Conservation (phyloP, 2,329 filamentous ascomycete genomes). For the Fusarium guadeloupense region DNA sequence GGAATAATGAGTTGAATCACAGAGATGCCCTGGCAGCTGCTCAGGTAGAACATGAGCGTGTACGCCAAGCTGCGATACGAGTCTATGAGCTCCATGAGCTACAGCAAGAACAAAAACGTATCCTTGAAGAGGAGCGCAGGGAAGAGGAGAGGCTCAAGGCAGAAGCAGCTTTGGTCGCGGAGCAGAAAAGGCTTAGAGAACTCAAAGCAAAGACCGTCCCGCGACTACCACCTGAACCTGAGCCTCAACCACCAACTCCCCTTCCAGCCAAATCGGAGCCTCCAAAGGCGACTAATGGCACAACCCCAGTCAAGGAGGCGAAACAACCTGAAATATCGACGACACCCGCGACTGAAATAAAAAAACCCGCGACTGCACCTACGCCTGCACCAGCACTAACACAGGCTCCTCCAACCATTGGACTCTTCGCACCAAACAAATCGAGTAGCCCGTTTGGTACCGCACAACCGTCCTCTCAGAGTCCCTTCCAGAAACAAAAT, state of each 20-base stretch:
- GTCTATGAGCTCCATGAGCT: constrained; percentile 59
- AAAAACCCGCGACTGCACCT: constrained; percentile 25
- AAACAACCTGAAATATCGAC: constrained; percentile 35
- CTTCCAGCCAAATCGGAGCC: constrained; percentile 33
- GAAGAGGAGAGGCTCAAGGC: constrained; percentile 57
- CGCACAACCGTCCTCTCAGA: constrained; percentile 17
- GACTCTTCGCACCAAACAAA: constrained; percentile 38
- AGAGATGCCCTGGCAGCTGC: constrained; percentile 72
- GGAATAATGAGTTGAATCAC: constrained; percentile 70
- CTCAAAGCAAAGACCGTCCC: constrained; percentile 57
- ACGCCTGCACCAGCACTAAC: constrained; percentile 16
- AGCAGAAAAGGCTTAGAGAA: constrained; percentile 59
- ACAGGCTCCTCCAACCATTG: constrained; percentile 26
- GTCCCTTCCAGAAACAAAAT: constrained; percentile 33
- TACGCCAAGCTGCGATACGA: constrained; percentile 62
- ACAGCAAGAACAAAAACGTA: constrained; percentile 55
- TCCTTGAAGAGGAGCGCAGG: constrained; percentile 56
- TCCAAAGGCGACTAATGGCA: constrained; percentile 28
- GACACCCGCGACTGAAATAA: constrained; percentile 31
- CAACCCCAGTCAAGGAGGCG: constrained; percentile 32
- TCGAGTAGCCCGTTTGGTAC: constrained; percentile 36
- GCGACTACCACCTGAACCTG: constrained; percentile 52
- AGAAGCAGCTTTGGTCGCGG: constrained; percentile 57
- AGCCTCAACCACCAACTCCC: constrained; percentile 38
- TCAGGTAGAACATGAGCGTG: constrained; percentile 71